These are phyloP conservation scores for Delphinella strobiligena DNA, from an alignment of 2,329 filamentous ascomycete species.

Conservation along the genomic window DNA sequence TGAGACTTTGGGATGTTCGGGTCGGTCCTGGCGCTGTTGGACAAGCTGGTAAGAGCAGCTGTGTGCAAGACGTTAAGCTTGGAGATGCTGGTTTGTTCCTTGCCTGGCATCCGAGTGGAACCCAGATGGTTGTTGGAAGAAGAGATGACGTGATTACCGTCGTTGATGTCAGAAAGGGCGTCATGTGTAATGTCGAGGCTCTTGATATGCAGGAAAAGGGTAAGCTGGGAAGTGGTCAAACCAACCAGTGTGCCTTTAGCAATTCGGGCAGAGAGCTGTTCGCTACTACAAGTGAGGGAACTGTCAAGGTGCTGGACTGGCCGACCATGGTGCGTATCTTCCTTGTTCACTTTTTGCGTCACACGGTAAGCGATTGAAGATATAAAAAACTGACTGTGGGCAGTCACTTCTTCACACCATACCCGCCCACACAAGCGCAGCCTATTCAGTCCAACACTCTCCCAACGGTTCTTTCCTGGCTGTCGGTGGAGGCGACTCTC, in stretches of 20 bases:
- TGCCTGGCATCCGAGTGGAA: conserved; percentile 62
- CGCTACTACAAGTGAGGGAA: conserved; percentile 58
- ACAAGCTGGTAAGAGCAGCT: conserved; percentile 24
- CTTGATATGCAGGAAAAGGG: conserved; percentile 6
- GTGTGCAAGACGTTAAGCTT: conserved; percentile 53
- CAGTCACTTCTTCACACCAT: conserved; percentile 42
- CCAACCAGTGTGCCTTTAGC: conserved; percentile 63
- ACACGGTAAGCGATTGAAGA: too few species aligned
- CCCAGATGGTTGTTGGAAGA: conserved; percentile 58
- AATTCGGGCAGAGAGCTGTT: conserved; percentile 62
- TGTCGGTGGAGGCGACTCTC: conserved; percentile 62
- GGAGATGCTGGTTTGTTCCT: conserved; percentile 30
- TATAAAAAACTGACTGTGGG: too few species aligned
- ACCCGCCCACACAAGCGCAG: conserved; percentile 62
- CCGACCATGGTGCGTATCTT: conserved; percentile 40
- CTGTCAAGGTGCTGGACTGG: conserved; percentile 57
- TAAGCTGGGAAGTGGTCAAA: conserved; percentile 31
- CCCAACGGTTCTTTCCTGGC: conserved; percentile 61
- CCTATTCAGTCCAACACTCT: conserved; percentile 55
- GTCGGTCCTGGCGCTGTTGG: conserved; percentile 34
- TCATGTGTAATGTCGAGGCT: conserved; percentile 7
- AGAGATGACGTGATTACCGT: conserved; percentile 41
- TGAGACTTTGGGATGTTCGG: conserved; percentile 71
- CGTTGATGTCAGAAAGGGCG: conserved; percentile 18
- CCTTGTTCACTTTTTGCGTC: conserved; percentile 17